Evolutionary conservation across 345 rosid genomes (phyloP).

Genomic region (Rhodamnia rubescens): DNA sequence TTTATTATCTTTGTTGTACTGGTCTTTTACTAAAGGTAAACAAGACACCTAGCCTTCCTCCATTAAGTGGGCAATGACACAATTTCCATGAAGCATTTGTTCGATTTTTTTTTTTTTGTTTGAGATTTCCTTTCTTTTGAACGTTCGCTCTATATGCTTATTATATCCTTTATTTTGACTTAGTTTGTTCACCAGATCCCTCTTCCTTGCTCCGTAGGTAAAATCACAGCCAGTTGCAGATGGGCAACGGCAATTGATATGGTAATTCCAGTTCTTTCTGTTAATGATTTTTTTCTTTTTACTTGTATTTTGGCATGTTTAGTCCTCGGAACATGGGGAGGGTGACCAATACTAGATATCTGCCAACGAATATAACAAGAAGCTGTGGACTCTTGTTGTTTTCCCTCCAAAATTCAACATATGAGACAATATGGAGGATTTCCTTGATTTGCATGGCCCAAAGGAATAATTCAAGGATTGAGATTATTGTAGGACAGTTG

Average conservation of each 20-base stretch:
- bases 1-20: background rate
- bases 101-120: background rate
- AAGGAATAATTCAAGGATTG: background rate
- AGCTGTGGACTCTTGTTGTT: background rate
- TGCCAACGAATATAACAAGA: background rate
- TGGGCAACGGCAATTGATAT: conserved; percentile 43
- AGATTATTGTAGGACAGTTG: background rate
- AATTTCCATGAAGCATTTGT: background rate
- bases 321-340: background rate
- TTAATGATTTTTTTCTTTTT: background rate
- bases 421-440: background rate
- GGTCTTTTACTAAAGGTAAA: background rate
- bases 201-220: conserved; percentile 41
- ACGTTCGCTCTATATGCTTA: background rate
- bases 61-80: background rate
- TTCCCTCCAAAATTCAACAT: background rate
- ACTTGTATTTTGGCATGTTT: background rate
- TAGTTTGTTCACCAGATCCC: background rate
- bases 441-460: background rate
- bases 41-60: background rate
- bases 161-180: background rate
- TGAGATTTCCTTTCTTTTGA: background rate
- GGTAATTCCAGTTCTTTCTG: conserved; percentile 33
- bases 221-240: conserved; percentile 83
- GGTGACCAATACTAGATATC: background rate